Evolutionary conservation across 1,284 basidiomycete genomes (phyloP).

Genomic region (Sanghuangporus baumii): DNA sequence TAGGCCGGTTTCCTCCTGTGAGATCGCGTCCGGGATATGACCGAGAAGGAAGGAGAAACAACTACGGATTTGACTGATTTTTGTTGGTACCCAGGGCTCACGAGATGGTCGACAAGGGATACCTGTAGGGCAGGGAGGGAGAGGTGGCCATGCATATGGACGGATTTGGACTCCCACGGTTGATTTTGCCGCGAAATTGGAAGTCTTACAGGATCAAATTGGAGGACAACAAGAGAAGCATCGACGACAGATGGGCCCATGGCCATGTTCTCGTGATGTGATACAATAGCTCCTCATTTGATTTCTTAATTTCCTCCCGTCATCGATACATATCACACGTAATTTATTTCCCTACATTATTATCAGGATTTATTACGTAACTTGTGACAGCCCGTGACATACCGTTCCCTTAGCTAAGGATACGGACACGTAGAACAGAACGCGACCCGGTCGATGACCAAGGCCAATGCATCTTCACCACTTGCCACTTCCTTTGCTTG

Average conservation of each 20-base stretch:
- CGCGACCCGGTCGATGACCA: neutral
- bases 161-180: conserved; percentile 27
- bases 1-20: neutral
- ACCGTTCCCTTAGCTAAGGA: neutral
- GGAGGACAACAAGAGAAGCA: neutral
- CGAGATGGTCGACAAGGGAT: neutral
- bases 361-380: neutral
- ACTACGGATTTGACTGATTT: conserved; percentile 9
- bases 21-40: neutral
- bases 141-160: neutral
- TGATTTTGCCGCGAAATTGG: conserved; percentile 26
- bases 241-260: neutral
- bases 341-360: neutral
- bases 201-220: conserved; percentile 15
- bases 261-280: neutral
- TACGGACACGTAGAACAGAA: neutral
- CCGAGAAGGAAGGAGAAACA: neutral
- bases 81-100: neutral
- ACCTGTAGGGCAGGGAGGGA: neutral
- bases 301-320: neutral
- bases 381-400: neutral
- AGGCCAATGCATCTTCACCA: conserved; percentile 14
- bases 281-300: neutral
- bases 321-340: neutral
- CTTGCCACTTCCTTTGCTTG: conserved; percentile 14